phyloP scores from a whole-genome alignment of 192 early-diverging fungal species.

The Podila clonocystis region DNA sequence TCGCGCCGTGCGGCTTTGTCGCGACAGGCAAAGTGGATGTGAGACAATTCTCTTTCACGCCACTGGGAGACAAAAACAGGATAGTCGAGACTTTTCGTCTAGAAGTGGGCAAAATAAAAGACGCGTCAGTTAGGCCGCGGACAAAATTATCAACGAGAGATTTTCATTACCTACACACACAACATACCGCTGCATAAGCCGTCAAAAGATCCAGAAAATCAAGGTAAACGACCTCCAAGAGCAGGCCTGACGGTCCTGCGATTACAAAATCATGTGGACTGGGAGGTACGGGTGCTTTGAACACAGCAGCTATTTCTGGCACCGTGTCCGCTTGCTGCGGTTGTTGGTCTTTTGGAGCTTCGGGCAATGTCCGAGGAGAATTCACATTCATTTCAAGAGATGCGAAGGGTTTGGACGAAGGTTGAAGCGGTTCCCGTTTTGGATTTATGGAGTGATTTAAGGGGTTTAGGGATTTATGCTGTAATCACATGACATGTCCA shows the following conservation, averaged over 20 bases:
- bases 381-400: too few relatives aligned
- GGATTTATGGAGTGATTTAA: too few relatives aligned
- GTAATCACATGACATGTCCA: too few relatives aligned
- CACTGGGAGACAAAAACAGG: conserved; percentile 9
- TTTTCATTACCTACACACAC: neutral
- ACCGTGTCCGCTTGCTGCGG: neutral
- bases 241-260: neutral
- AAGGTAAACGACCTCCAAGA: neutral
- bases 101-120: neutral
- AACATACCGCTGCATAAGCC: neutral
- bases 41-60: conserved; percentile 3
- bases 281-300: neutral
- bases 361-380: neutral
- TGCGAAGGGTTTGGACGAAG: too few relatives aligned
- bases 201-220: neutral
- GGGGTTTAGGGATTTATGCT: too few relatives aligned
- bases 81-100: conserved; percentile 16
- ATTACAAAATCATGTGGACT: neutral
- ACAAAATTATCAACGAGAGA: neutral
- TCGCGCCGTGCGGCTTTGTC: neutral
- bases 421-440: too few relatives aligned
- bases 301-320: neutral
- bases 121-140: neutral
- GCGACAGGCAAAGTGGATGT: conserved; percentile 17
- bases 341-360: neutral